Evolutionary conservation across 192 early-diverging fungal genomes (phyloP), one percentile per base, ranked within the genome.

Genomic region (Coemansia reversa): DNA sequence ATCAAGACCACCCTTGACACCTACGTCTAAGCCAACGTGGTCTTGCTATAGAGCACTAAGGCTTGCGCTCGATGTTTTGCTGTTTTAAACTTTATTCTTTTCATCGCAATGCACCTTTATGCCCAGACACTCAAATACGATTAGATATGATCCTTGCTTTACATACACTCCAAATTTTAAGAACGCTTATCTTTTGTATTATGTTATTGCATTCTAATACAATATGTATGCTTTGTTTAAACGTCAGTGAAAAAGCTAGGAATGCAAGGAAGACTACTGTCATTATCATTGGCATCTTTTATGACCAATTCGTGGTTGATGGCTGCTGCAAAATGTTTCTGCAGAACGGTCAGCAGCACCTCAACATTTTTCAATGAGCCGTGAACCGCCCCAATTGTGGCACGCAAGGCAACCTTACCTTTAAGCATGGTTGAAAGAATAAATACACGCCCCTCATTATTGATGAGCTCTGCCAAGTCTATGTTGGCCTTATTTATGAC

Each of bases 1-100:
- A 70, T 79, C 76, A 79, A 79, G 76, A 79, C 76, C 70, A 79
- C 76, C 70, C 76, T 79, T 65, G 76, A 79, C 70, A 79, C 76
- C 70, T 79, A 79, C 67, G 65, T 79, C 70, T 79, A 79, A 79
- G 59, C 61, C 58, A 47, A 23, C 20, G 29, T 39, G 35, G 35
- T 11, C 35, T 39, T 11, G 9, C 35, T 11, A 39, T 39, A 39
- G 35, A 39, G 12, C 35, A 39, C 4, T 12, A 39, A 9, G 9
- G 35, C 35, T 39, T 11, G 35, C 35, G 35, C 35, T 39, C 35
- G 35, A 39, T 39, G 35, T 32, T 39, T 9, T 39, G 35, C 8
- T 39, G 35, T 39, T 39, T 42, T 27, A 66, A 16, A 12, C 28
- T 30, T 14, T 51, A 32, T 51, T 11, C 24, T 42, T 35, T 24